Evolutionary conservation across 495 filamentous ascomycete species (phyloP).

Genomic region (Podospora bellae-mahoneyi): DNA sequence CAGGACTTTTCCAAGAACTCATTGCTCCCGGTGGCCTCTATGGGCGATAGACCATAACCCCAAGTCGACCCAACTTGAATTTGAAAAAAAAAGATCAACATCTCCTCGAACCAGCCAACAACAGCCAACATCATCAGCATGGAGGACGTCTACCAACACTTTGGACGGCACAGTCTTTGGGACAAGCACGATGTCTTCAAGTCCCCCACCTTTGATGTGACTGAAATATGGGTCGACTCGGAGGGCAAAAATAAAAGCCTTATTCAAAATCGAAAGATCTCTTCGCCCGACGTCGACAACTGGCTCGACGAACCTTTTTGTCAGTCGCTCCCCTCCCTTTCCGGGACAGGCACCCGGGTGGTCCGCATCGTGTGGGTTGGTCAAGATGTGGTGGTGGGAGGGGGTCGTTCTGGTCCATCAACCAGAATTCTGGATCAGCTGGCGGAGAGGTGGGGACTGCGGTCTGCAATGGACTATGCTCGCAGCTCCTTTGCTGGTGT

Average conservation of each 20-base stretch:
- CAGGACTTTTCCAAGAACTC: slow-evolving; percentile 2
- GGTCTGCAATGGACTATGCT: slow-evolving; percentile 23
- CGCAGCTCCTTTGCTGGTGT: slow-evolving; percentile 29
- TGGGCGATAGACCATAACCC: neutral
- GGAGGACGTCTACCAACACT: slow-evolving; percentile 26
- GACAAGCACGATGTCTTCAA: slow-evolving; percentile 22
- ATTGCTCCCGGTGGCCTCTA: neutral
- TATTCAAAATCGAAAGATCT: slow-evolving; percentile 15
- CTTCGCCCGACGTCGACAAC: slow-evolving; percentile 21
- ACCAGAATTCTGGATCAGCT: slow-evolving; percentile 13
- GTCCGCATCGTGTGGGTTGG: slow-evolving; percentile 28
- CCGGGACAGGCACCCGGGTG: slow-evolving; percentile 9
- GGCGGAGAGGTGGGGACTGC: slow-evolving; percentile 18
- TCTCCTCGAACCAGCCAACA: neutral
- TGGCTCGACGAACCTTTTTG: slow-evolving; percentile 25
- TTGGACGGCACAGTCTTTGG: slow-evolving; percentile 23
- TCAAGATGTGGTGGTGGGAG: neutral
- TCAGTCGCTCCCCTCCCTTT: slow-evolving; percentile 11
- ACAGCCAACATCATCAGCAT: slow-evolving; percentile 10
- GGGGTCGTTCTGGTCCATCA: slow-evolving; percentile 17
- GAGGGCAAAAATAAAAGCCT: neutral
- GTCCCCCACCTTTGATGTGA: slow-evolving; percentile 23
- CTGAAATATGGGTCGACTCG: slow-evolving; percentile 26
- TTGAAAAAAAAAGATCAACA: neutral
- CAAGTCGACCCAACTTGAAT: neutral